phyloP scores from a whole-genome alignment of 495 filamentous ascomycete species.

The Xylaria scruposa region DNA sequence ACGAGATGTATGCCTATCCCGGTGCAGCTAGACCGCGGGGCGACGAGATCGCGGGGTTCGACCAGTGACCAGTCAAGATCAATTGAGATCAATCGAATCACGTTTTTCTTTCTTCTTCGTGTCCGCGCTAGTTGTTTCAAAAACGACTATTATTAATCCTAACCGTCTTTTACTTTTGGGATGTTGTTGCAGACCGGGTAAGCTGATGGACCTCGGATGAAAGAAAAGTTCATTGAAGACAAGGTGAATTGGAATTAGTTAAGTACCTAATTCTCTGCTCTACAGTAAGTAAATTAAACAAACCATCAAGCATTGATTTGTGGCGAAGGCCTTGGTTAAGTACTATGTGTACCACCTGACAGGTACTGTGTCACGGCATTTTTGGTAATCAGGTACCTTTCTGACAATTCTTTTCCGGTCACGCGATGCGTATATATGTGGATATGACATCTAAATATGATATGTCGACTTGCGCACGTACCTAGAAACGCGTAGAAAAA shows the following conservation, averaged over 20 bases:
- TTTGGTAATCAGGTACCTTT: conserved; percentile 11
- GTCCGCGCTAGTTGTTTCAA: neutral
- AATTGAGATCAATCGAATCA: neutral
- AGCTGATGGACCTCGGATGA: neutral
- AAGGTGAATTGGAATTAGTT: neutral
- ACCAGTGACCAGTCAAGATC: neutral
- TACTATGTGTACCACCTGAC: conserved; percentile 14
- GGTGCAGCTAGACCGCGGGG: conserved; percentile 11
- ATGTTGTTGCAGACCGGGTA: neutral
- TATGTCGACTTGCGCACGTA: neutral
- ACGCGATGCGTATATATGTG: conserved; percentile 12
- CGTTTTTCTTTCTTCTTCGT: neutral
- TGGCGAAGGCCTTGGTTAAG: conserved; percentile 5
- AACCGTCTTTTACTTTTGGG: neutral
- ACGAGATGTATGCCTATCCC: neutral
- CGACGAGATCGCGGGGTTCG: neutral
- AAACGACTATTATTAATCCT: neutral
- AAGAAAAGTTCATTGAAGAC: neutral
- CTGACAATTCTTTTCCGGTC: neutral
- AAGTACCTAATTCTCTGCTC: too few relatives aligned
- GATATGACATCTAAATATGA: neutral
- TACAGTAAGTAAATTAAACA: too few relatives aligned
- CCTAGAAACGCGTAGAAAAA: neutral
- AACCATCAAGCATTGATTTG: neutral
- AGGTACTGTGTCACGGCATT: neutral